Percentiles rank a stretch among this genome's conserved stretches.
These are phyloP conservation scores for Cerrena zonata DNA, from an alignment of 1,284 basidiomycete species.

Conservation along the genomic window DNA sequence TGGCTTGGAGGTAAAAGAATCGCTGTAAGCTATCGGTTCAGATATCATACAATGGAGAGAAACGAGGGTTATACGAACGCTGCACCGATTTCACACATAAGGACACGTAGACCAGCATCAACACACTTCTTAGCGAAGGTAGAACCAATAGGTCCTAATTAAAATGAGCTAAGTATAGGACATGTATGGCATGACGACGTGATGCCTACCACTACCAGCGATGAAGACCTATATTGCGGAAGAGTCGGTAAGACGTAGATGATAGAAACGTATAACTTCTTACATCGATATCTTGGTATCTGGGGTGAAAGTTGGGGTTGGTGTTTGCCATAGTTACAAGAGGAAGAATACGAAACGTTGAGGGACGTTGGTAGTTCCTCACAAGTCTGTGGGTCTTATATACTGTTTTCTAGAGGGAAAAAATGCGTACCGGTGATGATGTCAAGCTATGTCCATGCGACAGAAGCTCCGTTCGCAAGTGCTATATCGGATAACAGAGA, in stretches of 20 bases:
- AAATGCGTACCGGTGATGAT: too few relatives aligned
- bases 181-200: background rate
- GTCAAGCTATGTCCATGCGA: background rate
- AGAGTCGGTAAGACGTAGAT: background rate
- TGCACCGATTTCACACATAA: conserved; percentile 21
- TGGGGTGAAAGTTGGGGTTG: background rate
- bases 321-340: background rate
- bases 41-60: background rate
- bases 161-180: background rate
- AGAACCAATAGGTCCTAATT: conserved; percentile 25
- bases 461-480: background rate
- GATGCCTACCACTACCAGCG: conserved; percentile 13
- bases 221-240: conserved; percentile 12
- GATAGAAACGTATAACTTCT: background rate
- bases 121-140: conserved; percentile 24
- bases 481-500: background rate
- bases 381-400: background rate
- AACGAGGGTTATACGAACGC: conserved; percentile 10
- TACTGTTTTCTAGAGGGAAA: background rate
- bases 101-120: conserved; percentile 18
- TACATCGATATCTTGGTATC: background rate
- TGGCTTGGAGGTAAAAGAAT: conserved; percentile 10
- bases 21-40: conserved; percentile 7
- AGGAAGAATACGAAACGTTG: background rate
- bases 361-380: background rate